Evolutionary conservation across 495 filamentous ascomycete species (phyloP).

Genomic region (Friedmanniomyces endolithicus): DNA sequence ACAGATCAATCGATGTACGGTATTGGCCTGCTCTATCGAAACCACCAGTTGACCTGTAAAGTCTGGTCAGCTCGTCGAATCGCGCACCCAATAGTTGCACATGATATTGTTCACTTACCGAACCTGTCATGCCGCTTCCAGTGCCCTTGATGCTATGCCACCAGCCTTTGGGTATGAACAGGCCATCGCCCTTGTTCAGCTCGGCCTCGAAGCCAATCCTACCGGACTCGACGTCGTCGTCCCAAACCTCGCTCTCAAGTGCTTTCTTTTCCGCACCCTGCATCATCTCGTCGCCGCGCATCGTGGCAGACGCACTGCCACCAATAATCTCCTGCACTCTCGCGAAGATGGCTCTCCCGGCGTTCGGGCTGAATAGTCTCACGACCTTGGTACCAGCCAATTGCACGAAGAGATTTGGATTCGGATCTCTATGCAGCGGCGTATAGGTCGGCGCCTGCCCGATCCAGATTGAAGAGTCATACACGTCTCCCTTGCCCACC

Average conservation of each 20-base stretch:
- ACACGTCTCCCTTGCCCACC: constrained; percentile 62
- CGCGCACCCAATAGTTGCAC: constrained; percentile 21
- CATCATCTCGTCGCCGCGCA: constrained; percentile 92
- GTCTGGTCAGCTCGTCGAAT: constrained; percentile 15
- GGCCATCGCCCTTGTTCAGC: constrained; percentile 53
- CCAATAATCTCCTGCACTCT: constrained; percentile 40
- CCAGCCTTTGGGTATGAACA: constrained; percentile 89
- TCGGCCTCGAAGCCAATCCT: constrained; percentile 27
- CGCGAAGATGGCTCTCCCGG: constrained; percentile 50
- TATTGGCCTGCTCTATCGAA: constrained; percentile 37
- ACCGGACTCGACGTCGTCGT: constrained; percentile 34
- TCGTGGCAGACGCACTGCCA: constrained; percentile 37
- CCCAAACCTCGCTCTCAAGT: constrained; percentile 63
- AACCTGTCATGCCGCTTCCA: constrained; percentile 50
- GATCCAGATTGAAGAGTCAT: constrained; percentile 78
- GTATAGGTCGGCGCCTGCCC: constrained; percentile 77
- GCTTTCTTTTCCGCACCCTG: constrained; percentile 52
- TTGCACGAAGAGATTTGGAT: constrained; percentile 87
- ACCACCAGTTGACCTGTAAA: constrained; percentile 82
- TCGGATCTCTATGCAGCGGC: constrained; percentile 82
- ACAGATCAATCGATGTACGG: too few relatives aligned
- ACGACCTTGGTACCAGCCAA: constrained; percentile 61
- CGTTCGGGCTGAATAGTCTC: constrained; percentile 50
- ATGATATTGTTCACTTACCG: constrained; percentile 39
- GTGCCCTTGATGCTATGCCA: constrained; percentile 86